A percentile compares a stretch with the other conserved stretches of the same genome.
Evolutionary conservation across 192 early-diverging fungal species (phyloP).

Genomic region (Umbelopsis isabellina): DNA sequence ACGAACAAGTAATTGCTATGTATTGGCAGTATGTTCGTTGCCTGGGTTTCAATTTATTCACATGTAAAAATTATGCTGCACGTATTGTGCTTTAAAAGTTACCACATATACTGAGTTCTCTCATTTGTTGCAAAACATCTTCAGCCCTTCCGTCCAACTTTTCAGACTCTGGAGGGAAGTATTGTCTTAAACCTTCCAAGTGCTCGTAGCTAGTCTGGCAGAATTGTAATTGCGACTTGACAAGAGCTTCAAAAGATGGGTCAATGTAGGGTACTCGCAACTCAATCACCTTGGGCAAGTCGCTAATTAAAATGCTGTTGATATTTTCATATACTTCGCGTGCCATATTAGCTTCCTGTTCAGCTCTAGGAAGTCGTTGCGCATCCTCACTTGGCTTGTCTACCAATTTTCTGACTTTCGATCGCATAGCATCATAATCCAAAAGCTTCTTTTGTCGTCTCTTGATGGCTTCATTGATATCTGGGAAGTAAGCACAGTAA

Average conservation of each 20-base stretch:
- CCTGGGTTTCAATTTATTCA: neutral
- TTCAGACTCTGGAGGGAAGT: conserved; percentile 63
- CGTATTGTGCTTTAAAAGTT: conserved; percentile 43
- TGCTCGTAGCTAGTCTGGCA: conserved; percentile 79
- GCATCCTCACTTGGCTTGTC: conserved; percentile 82
- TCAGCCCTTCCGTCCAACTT: conserved; percentile 77
- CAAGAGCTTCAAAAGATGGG: conserved; percentile 94
- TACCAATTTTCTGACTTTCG: conserved; percentile 78
- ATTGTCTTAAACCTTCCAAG: conserved; percentile 66
- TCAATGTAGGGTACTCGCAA: conserved; percentile 88
- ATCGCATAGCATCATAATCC: conserved; percentile 84
- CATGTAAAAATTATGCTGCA: neutral
- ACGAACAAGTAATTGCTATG: neutral
- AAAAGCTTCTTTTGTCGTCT: conserved; percentile 85
- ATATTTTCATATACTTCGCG: conserved; percentile 79
- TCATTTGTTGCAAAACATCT: conserved; percentile 84
- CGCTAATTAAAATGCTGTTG: conserved; percentile 79
- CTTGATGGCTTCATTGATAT: conserved; percentile 91
- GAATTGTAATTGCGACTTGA: conserved; percentile 93
- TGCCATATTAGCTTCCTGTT: conserved; percentile 77
- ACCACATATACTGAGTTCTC: conserved; percentile 90
- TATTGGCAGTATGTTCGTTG: neutral
- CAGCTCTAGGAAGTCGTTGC: conserved; percentile 67
- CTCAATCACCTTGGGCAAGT: conserved; percentile 91
- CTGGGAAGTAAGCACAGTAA: conserved; percentile 86